Evolutionary conservation across 2,329 filamentous ascomycete species (phyloP).

Genomic region (Colletotrichum endophyticum): DNA sequence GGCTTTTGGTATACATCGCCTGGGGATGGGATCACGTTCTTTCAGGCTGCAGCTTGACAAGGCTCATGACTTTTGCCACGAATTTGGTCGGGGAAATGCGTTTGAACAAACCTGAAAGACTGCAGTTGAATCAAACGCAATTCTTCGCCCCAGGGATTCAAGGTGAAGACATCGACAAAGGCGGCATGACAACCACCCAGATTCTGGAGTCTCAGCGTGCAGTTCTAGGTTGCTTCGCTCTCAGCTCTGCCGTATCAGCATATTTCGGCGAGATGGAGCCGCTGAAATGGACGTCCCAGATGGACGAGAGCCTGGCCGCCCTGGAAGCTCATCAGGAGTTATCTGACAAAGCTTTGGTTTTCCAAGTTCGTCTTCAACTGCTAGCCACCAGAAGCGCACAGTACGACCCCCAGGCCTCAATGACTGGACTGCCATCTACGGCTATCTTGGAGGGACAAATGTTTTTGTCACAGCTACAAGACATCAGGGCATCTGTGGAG

Average conservation of each 20-base stretch:
- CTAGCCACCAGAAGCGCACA: neutral
- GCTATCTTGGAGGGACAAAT: neutral
- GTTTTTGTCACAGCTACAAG: neutral
- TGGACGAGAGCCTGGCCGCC: neutral
- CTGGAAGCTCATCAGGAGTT: neutral
- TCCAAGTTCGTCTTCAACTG: neutral
- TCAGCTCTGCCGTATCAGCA: neutral
- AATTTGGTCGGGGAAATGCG: neutral
- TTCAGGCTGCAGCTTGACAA: neutral
- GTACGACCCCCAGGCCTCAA: neutral
- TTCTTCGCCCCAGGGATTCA: neutral
- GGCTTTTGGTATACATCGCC: slow-evolving; percentile 42
- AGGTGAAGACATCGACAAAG: fast-evolving
- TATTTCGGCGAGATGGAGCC: neutral
- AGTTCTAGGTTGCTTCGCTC: neutral
- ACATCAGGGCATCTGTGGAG: neutral
- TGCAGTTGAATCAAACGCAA: fast-evolving
- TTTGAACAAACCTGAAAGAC: neutral
- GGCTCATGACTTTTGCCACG: neutral
- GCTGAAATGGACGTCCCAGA: neutral
- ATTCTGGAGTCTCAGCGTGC: neutral
- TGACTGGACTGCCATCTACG: neutral
- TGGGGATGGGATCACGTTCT: neutral
- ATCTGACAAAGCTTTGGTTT: neutral
- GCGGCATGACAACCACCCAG: fast-evolving